phyloP scores from a whole-genome alignment of 2,329 filamentous ascomycete species.

The Alternaria panax region DNA sequence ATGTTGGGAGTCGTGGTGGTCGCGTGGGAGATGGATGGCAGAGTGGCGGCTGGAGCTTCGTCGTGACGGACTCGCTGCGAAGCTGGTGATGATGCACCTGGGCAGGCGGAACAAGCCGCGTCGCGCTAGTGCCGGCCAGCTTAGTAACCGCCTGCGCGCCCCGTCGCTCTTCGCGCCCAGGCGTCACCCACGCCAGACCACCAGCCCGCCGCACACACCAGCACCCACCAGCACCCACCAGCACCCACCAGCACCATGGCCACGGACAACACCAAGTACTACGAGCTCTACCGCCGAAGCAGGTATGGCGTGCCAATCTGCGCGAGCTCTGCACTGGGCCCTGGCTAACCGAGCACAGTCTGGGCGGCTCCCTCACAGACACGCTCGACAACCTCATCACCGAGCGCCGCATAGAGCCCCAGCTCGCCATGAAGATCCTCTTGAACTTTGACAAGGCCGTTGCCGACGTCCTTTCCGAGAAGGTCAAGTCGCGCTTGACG shows the following conservation, averaged over 20 bases:
- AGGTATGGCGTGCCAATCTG: conserved; percentile 68
- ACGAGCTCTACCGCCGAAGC: conserved; percentile 97
- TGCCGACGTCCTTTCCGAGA: conserved; percentile 87
- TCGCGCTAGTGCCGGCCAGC: conserved; percentile 18
- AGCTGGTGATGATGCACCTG: conserved; percentile 36
- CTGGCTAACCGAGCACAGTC: conserved; percentile 63
- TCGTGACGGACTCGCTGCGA: conserved; percentile 31
- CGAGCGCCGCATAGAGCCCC: conserved; percentile 92
- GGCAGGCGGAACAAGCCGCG: conserved; percentile 36
- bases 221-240: conserved; percentile 25
- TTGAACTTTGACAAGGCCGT: conserved; percentile 94
- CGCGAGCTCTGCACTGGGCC: conserved; percentile 6
- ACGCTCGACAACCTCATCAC: conserved; percentile 97
- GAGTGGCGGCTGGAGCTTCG: conserved; percentile 38
- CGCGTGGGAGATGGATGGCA: conserved; percentile 32
- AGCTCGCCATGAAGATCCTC: conserved; percentile 98
- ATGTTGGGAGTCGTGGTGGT: conserved; percentile 57
- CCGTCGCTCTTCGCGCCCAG: conserved; percentile 5
- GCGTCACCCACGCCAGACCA: conserved; percentile 17
- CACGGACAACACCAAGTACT: conserved; percentile 65
- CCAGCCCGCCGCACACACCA: conserved; percentile 17
- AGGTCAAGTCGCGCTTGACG: conserved; percentile 86
- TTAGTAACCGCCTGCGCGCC: conserved; percentile 14
- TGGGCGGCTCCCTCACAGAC: conserved; percentile 92
- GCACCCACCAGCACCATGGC: conserved; percentile 37